phyloP scores from a whole-genome alignment of 306 rosid species.

The Begonia fuchsioides region DNA sequence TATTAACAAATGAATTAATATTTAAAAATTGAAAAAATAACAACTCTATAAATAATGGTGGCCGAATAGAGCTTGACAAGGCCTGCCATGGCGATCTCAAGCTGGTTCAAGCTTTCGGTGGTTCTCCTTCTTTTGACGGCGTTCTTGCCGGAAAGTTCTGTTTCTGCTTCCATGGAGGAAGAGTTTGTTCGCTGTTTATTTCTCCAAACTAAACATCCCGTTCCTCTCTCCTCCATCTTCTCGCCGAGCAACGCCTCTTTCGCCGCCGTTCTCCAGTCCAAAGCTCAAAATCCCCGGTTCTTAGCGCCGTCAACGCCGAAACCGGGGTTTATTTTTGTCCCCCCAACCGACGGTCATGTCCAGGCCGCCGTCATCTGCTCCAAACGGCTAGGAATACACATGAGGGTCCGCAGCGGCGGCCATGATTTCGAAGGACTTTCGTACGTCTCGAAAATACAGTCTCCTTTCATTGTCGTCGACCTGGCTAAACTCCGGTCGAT shows the following conservation, averaged over 20 bases:
- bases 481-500: constrained; percentile 32
- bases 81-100: background rate
- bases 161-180: background rate
- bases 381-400: constrained; percentile 28
- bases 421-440: constrained; percentile 71
- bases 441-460: constrained; percentile 25
- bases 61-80: too few species aligned
- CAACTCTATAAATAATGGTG: too few species aligned
- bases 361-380: constrained; percentile 44
- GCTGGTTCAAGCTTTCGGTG: background rate
- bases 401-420: constrained; percentile 55
- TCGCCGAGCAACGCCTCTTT: background rate
- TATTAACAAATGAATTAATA: too few species aligned
- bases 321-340: constrained; percentile 48
- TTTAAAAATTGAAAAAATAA: too few species aligned
- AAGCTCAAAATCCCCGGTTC: background rate
- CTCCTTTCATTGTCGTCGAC: constrained; percentile 41
- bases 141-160: background rate
- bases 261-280: background rate
- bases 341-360: constrained; percentile 33
- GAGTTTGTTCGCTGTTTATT: background rate
- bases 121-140: background rate
- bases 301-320: constrained; percentile 11
- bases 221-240: background rate
- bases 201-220: background rate